Evolutionary conservation across 208 protist species (phyloP).

Genomic region (Acanthamoeba healyi): DNA sequence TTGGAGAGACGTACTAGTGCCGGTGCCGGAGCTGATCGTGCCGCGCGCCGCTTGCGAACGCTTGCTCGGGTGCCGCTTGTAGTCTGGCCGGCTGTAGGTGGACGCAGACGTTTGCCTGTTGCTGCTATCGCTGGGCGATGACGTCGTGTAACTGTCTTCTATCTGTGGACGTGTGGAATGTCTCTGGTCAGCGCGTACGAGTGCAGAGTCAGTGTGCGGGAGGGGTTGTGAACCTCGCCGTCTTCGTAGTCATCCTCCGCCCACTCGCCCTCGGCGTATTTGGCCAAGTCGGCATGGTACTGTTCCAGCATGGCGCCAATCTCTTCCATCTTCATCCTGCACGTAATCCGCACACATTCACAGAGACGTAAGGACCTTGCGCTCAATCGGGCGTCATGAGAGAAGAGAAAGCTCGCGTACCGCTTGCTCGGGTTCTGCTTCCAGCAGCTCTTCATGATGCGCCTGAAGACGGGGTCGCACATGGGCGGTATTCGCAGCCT

Average conservation of each 20-base stretch:
- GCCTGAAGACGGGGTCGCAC: slow-evolving; percentile 62
- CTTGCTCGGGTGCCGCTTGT: neutral
- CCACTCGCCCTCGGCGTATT: slow-evolving; percentile 18
- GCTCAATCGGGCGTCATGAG: too few species aligned
- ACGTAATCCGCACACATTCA: too few species aligned
- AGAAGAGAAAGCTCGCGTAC: neutral
- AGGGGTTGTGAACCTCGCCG: neutral
- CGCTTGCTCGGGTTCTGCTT: slow-evolving; percentile 35
- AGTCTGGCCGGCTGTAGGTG: neutral
- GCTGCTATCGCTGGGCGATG: neutral
- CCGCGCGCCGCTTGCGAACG: neutral
- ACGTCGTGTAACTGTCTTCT: neutral
- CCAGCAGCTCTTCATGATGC: slow-evolving; percentile 64
- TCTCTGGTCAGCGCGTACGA: too few species aligned
- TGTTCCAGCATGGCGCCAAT: slow-evolving; percentile 9
- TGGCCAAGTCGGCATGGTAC: slow-evolving; percentile 51
- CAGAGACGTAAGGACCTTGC: too few species aligned
- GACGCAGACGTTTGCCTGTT: neutral
- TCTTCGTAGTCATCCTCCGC: slow-evolving; percentile 14
- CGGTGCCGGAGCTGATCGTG: neutral
- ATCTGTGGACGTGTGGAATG: neutral
- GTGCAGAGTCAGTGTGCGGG: too few species aligned
- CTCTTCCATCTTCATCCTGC: slow-evolving; percentile 63
- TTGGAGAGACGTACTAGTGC: too few species aligned
- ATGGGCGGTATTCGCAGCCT: slow-evolving; percentile 27